Evolutionary conservation across 352 stramenopile genomes (phyloP).

Genomic region (Globisporangium takayamanum): DNA sequence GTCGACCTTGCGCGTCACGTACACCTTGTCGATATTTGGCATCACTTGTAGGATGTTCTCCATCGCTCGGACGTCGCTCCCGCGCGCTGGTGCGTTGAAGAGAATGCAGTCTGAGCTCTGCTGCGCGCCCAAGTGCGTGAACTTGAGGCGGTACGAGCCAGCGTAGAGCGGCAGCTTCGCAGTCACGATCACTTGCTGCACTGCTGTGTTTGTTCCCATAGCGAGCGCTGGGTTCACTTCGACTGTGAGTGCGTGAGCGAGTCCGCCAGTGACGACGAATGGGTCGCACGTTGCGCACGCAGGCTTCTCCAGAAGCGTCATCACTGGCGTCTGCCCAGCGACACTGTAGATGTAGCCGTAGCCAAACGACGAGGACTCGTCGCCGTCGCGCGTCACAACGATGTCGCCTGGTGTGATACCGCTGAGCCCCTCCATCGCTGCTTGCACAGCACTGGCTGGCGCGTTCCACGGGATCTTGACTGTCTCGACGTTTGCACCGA

Average conservation of each 20-base stretch:
- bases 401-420: slow-evolving; percentile 41
- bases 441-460: slow-evolving; percentile 22
- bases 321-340: slow-evolving; percentile 44
- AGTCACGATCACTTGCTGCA: slow-evolving; percentile 63
- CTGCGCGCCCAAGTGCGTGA: slow-evolving; percentile 31
- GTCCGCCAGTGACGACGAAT: slow-evolving; percentile 35
- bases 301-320: slow-evolving; percentile 19
- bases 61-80: slow-evolving; percentile 33
- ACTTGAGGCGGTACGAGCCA: slow-evolving; percentile 52
- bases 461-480: slow-evolving; percentile 38
- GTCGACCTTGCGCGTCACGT: slow-evolving; percentile 46
- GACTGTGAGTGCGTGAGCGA: slow-evolving; percentile 21
- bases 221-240: slow-evolving; percentile 34
- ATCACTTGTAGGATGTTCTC: slow-evolving; percentile 45
- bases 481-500: slow-evolving; percentile 18
- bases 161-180: slow-evolving; percentile 38
- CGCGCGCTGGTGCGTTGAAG: slow-evolving; percentile 47
- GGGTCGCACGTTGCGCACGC: slow-evolving; percentile 19
- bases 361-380: slow-evolving; percentile 40
- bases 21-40: slow-evolving; percentile 73
- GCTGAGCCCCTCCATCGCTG: slow-evolving; percentile 24
- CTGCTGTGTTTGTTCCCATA: slow-evolving; percentile 67
- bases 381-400: slow-evolving; percentile 66
- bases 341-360: slow-evolving; percentile 66
- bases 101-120: slow-evolving; percentile 44